Base-by-base conservation (phyloP, 1,139 yeast species). In the Tardiomyces digboiensis region DNA sequence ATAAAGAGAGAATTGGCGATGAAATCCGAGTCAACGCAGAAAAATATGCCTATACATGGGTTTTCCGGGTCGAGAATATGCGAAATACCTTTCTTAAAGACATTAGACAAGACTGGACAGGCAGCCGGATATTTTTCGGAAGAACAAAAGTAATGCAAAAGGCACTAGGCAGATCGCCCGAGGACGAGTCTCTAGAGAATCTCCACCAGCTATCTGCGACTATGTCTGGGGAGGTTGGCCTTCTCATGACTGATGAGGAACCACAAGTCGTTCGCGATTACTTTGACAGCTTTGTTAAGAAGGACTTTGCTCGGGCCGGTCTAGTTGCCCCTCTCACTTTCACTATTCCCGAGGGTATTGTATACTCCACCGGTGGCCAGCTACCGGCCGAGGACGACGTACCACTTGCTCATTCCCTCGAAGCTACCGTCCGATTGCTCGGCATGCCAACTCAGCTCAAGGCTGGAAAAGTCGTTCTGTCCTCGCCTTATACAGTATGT, bases 1-100 rank as follows among this genome's bases (percentile, higher is more conserved):
- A 88, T 66, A 91, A 91, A 65, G 91, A 80, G 56, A 75, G 91
- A 60, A 80, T 89, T 55, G 91, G 88, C 53, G 95, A 88, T 59
- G 96, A 88, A 53, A 82, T 91, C 45, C 80, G 96, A 67, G 75
- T 75, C 50, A 80, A 84, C 19, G 75, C 91, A 49, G 97, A 91
- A 58, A 72, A 76, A 43, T 83, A 70, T 67, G 77, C 78, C 59
- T 86, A 80, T 65, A 81, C 78, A 41, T 91, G 95, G 91, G 82
- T 88, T 29, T 76, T 93, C 54, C 77, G 80, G 52, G 77, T 91
- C 51, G 93, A 87, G 60, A 93, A 89, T 67, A 95, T 91, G 62
- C 83, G 98, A 68, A 93, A 96, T 49, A 95, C 95, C 45, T 95
- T 89, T 47, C 73, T 91, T 57, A 96, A 91, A 66, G 95, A 87